Evolutionary conservation across 768 basidiomycete species (phyloP), one percentile per base, ranked within the genome.

Genomic region (Suillus discolor): DNA sequence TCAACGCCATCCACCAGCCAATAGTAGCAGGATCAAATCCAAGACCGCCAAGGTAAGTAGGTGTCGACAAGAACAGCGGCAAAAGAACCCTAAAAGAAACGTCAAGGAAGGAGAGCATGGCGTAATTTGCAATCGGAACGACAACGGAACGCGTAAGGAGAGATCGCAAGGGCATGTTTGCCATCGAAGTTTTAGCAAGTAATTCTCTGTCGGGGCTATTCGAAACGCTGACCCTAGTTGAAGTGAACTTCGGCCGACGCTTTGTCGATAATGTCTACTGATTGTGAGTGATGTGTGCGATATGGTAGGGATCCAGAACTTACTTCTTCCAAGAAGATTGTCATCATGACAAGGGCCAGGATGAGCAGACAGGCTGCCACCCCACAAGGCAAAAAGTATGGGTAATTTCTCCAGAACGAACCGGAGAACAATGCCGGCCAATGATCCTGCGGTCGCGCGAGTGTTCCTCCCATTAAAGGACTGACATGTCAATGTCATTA

Each of bases 391-490:
- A 80, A 72, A 64, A 80, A 79, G 61, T 81, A 80, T 0, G 80
- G 80, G 38, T 80, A 73, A 3, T 67, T 62, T 25, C 66, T 63
- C 79, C 80, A 79, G 65, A 81, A 81, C 60, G 67, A 69, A 47
- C 76, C 79, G 36, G 75, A 69, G 69, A 89, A 88, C 2, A 82
- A 61, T 6, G 66, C 18, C 0, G 87, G 87, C 72, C 85, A 88
- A 31, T 74, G 82, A 38, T 88, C 84, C 44, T 83, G 83, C 25
- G 88, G 88, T 66, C 79, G 81, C 62, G 81, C 79, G 53, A 89
- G 79, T 18, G 79, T 78, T 11, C 88, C 88, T 3, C 88, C 88
- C 44, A 87, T 84, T 28, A 89, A 73, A 8, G 88, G 85, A 88
- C 77, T 20, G 87, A 86, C 13, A 86, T 84, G 66, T 68, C 34